These are phyloP conservation scores for Lactarius sanguifluus DNA, from an alignment of 768 basidiomycete genomes.

Conservation along the genomic window DNA sequence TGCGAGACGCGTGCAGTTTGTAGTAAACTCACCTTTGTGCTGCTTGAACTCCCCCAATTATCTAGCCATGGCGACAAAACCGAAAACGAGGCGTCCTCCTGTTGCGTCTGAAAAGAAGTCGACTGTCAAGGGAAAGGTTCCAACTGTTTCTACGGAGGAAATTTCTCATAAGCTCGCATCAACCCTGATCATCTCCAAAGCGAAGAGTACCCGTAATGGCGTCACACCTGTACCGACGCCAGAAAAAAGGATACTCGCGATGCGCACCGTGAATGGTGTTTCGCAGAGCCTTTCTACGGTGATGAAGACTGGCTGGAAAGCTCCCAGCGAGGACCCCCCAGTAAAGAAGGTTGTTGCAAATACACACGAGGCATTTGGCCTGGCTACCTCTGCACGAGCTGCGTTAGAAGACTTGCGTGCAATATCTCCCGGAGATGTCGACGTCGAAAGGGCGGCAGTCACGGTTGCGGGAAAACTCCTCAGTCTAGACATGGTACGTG, in stretches of 20 bases:
- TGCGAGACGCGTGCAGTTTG: background rate
- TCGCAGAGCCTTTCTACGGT: conserved; percentile 55
- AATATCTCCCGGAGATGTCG: conserved; percentile 48
- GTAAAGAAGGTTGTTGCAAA: conserved; percentile 33
- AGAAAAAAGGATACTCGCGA: conserved; percentile 38
- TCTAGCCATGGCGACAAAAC: conserved; percentile 17
- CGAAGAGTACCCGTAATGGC: conserved; percentile 17
- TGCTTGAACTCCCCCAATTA: background rate
- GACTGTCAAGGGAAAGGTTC: background rate
- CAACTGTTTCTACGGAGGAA: conserved; percentile 26
- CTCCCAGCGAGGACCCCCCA: conserved; percentile 34
- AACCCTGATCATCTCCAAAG: conserved; percentile 33
- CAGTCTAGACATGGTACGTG: conserved; percentile 65
- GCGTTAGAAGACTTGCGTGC: conserved; percentile 50
- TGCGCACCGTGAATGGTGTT: conserved; percentile 63
- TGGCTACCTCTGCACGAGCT: conserved; percentile 43
- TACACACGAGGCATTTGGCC: conserved; percentile 35
- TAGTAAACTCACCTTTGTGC: background rate
- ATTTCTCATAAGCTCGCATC: conserved; percentile 33
- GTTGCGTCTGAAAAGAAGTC: conserved; percentile 1
- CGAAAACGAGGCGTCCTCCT: conserved; percentile 1
- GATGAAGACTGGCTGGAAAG: conserved; percentile 63
- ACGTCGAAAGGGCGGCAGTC: conserved; percentile 72
- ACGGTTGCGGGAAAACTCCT: conserved; percentile 68
- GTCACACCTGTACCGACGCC: conserved; percentile 5